Conservation (phyloP, 495 filamentous ascomycete species). For the Lepidopterella palustris region DNA sequence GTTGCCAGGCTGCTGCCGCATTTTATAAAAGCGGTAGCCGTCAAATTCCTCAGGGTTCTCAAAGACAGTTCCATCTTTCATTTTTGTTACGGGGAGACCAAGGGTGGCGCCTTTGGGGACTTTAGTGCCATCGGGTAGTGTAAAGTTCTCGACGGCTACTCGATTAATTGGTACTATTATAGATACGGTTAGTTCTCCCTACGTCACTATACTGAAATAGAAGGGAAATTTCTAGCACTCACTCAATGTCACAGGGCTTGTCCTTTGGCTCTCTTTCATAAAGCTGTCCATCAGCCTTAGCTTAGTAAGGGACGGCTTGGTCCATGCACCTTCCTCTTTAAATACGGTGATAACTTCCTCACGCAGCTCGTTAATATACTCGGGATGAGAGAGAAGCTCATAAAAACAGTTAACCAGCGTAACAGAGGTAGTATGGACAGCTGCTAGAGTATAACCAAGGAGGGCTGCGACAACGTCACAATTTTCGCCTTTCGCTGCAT, state of each 20-base stretch:
- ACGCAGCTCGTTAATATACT: slow-evolving; percentile 45
- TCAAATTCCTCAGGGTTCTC: slow-evolving; percentile 46
- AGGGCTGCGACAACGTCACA: neutral
- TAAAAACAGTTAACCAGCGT: slow-evolving; percentile 25
- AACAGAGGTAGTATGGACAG: slow-evolving; percentile 23
- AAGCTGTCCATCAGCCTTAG: slow-evolving; percentile 50
- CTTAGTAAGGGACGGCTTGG: slow-evolving; percentile 36
- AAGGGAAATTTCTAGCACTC: too few species aligned
- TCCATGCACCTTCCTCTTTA: slow-evolving; percentile 28
- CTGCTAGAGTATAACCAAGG: slow-evolving; percentile 5
- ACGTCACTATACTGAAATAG: too few species aligned
- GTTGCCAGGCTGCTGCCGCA: slow-evolving; percentile 36
- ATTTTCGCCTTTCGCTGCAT: neutral
- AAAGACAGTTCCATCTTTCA: slow-evolving; percentile 8
- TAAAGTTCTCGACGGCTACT: slow-evolving; percentile 8
- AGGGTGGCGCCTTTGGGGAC: slow-evolving; percentile 24
- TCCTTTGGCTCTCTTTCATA: slow-evolving; percentile 46
- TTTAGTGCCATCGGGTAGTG: slow-evolving; percentile 17
- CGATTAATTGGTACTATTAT: slow-evolving; percentile 17
- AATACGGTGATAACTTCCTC: slow-evolving; percentile 46
- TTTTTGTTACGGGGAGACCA: neutral
- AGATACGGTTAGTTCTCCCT: too few species aligned
- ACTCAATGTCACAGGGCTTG: slow-evolving; percentile 37
- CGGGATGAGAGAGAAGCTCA: slow-evolving; percentile 45
- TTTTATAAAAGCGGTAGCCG: slow-evolving; percentile 46